Base-by-base conservation (phyloP, 768 basidiomycete species). In the Tricholoma matsutake region DNA sequence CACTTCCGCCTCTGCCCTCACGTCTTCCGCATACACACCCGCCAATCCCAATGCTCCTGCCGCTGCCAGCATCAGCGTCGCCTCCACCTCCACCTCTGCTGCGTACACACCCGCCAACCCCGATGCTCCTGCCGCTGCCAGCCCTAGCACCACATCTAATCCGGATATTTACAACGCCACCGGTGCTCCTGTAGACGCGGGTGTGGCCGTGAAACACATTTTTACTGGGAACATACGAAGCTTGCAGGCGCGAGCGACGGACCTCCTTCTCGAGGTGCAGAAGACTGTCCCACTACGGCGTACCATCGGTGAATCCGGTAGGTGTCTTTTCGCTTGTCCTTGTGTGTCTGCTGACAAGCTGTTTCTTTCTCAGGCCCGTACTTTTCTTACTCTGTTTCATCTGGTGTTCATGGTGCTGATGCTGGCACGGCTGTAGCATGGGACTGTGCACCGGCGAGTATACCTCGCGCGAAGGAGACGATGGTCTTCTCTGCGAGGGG, bases 221-320 rank as follows among this genome's bases (percentile, higher is more conserved):
- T 85, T 83, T 63, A 81, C 80, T 0, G 72, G 80, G n/a, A 85
- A 85, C 61, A 63, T 71, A 14, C 64, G 68, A n/a, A 32, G 56
- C 3, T 67, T 82, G 49, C 83, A 85, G 64, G 57, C 41, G 49
- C 71, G 73, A 1, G 75, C 82, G 11, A 75, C 75, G 2, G 57
- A 49, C 6, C 64, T 83, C 29, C 68, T 85, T 4, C 64, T 68
- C 22, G 66, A 65, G 13, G 72, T 85, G 13, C 83, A 85, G 64
- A 37, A 70, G 1, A 54, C 69, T 25, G 72, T 78, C 0, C 61
- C 74, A 69, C 35, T 80, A 49, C 55, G 62, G 18, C 63, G 76
- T 59, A 43, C 61, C 35, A 63, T 71, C 16, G 69, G 72, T n/a
- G 74, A 73, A 8, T 59, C 60, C 29, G 64, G 73, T 73, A 64